These are phyloP conservation scores for Tremellales sp. DNA, from an alignment of 1,284 basidiomycete species.

Conservation along the genomic window DNA sequence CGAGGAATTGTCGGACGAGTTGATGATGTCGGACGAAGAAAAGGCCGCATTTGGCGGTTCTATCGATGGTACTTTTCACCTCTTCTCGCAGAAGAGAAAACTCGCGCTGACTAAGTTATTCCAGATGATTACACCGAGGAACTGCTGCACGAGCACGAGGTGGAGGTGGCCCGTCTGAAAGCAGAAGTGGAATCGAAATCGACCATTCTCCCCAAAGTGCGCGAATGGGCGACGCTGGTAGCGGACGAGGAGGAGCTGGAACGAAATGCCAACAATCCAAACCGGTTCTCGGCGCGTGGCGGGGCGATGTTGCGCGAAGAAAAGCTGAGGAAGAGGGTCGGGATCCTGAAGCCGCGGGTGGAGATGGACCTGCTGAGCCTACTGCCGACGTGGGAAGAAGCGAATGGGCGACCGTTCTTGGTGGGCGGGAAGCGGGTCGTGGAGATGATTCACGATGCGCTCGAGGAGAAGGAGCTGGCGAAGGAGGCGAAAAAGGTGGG, in stretches of 20 bases:
- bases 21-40: conserved; percentile 81
- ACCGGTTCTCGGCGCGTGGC: conserved; percentile 54
- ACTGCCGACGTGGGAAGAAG: conserved; percentile 84
- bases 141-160: conserved; percentile 79
- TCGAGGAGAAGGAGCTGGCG: conserved; percentile 59
- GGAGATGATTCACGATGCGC: conserved; percentile 67
- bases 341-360: conserved; percentile 88
- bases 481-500: conserved; percentile 67
- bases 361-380: conserved; percentile 78
- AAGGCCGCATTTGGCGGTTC: conserved; percentile 74
- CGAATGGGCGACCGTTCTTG: conserved; percentile 70
- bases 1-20: conserved; percentile 72
- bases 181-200: conserved; percentile 74
- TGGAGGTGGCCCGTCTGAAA: conserved; percentile 74
- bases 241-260: conserved; percentile 85
- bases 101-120: conserved; percentile 10
- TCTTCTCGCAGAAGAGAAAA: background rate
- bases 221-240: conserved; percentile 88
- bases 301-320: conserved; percentile 82
- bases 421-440: conserved; percentile 81
- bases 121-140: conserved; percentile 85
- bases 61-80: conserved; percentile 62
- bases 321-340: conserved; percentile 95
- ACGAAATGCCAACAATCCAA: conserved; percentile 43
- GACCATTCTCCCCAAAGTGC: conserved; percentile 69